Base-by-base conservation (phyloP, 768 basidiomycete species). In the Mrakia frigida region DNA sequence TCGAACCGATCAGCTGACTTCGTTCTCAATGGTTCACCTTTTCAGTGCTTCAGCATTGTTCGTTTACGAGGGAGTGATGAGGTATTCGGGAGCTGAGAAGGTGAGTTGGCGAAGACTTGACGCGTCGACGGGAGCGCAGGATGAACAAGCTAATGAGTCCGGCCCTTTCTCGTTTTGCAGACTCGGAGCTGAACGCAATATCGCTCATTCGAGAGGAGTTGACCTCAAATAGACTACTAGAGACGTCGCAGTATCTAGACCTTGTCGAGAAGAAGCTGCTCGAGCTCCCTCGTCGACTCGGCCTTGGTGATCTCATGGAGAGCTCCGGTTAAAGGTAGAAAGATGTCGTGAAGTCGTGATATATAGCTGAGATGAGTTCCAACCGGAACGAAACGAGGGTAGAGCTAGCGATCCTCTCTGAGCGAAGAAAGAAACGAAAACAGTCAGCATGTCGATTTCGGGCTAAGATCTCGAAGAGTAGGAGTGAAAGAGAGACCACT, bases 61-160 rank as follows among this genome's bases (percentile, higher is more conserved):
- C 79, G 91, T 92, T 3, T 93, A 91, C 82, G 91, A 92, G 83
- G 89, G 88, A 56, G 85, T 89, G 37, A 88, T 93, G 88, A 84
- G 88, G 77, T 74, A 85, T 37, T 80, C 90, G 70, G 89, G 88
- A 52, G 90, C 91, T 23, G 89, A 91, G 82, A 87, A 90, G 86
- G 89, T 89, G 35, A 68, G 80, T 74, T 18, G 46, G 10, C 16
- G 18, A 21, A 21, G 46, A 50, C 2, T 14, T 50, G 9, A 4
- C 13, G 18, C 1, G 18, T 50, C 46, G 46, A 50, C 46, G 46
- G 39, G 11, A 41, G 39, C 5, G 39, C 14, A n/a, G 46, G 21
- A 50, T 21, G 46, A 50, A 46, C 43, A 2, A 46, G 43, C 43
- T 46, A 14, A 46, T n/a, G n/a, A n/a, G n/a, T n/a, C n/a, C 43